These are phyloP conservation scores for Cucurbita pepo DNA, from an alignment of 306 rosid species.

Conservation along the genomic window DNA sequence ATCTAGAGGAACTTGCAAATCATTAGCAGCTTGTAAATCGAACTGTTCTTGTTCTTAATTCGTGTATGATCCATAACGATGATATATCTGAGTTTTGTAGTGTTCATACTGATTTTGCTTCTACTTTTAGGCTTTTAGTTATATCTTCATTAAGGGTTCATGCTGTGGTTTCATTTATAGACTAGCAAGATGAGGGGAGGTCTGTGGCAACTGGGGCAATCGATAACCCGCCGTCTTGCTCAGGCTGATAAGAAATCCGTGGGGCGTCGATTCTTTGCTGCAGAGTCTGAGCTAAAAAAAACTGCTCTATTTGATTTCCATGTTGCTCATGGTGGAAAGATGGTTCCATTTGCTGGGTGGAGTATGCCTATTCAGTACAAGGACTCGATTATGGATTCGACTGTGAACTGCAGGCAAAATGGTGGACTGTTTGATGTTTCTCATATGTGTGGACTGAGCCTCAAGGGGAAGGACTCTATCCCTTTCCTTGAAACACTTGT, in stretches of 20 bases:
- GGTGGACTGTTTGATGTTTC: conserved; percentile 81
- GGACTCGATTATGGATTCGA: conserved; percentile 87
- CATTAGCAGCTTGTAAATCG: not conserved
- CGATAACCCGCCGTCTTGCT: conserved; percentile 68
- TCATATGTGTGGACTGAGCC: conserved; percentile 88
- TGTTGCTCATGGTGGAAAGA: conserved; percentile 78
- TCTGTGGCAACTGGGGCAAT: conserved; percentile 74
- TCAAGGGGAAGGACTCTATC: conserved; percentile 63
- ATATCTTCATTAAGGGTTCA: not conserved
- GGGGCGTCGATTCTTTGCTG: conserved; percentile 47
- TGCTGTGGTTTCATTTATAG: not conserved
- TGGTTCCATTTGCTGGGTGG: conserved; percentile 98
- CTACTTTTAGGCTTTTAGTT: not conserved
- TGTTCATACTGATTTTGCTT: not conserved
- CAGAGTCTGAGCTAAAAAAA: conserved; percentile 72
- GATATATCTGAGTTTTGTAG: not conserved
- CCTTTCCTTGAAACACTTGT: conserved; percentile 76
- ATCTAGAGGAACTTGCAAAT: not conserved
- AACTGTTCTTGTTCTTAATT: not conserved
- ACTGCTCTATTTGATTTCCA: conserved; percentile 77
- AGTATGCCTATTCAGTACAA: conserved; percentile 95
- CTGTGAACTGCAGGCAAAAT: conserved; percentile 69
- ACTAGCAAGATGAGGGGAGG: conserved; percentile 48
- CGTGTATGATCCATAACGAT: not conserved
- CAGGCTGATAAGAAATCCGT: conserved; percentile 64